These are phyloP conservation scores for Salix exigua DNA, from an alignment of 345 rosid genomes.

Conservation along the genomic window DNA sequence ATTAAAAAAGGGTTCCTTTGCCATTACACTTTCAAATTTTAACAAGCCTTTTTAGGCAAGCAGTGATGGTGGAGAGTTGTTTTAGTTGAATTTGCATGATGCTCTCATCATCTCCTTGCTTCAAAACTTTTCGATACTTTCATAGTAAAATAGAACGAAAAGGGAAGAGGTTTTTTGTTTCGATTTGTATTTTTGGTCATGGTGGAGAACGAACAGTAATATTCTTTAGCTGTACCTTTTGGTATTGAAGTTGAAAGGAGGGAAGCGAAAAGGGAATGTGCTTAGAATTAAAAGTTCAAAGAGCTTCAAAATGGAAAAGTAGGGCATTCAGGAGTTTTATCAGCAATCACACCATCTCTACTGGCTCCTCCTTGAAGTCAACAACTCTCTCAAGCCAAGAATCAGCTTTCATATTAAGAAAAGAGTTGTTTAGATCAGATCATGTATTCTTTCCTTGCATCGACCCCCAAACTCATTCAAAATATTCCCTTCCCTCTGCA, in stretches of 20 bases:
- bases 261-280: neutral
- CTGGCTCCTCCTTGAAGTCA: neutral
- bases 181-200: neutral
- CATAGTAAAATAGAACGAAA: neutral
- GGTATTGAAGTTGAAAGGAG: neutral
- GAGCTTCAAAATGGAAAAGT: neutral
- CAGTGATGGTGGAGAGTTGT: neutral
- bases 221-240: neutral
- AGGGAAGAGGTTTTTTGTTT: neutral
- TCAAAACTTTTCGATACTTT: neutral
- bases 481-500: neutral
- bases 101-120: neutral
- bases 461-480: neutral
- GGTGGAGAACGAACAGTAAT: neutral
- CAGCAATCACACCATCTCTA: neutral
- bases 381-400: constrained; percentile 16
- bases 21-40: neutral
- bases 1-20: neutral
- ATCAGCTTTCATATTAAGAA: neutral
- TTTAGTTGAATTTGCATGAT: neutral
- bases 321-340: neutral
- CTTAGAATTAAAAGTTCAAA: neutral
- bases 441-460: constrained; percentile 37
- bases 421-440: neutral
- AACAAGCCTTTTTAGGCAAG: neutral